Percentiles rank a stretch among this genome's conserved stretches.
Conservation (phyloP, 306 rosid species). For the Pterocarpus santalinus region DNA sequence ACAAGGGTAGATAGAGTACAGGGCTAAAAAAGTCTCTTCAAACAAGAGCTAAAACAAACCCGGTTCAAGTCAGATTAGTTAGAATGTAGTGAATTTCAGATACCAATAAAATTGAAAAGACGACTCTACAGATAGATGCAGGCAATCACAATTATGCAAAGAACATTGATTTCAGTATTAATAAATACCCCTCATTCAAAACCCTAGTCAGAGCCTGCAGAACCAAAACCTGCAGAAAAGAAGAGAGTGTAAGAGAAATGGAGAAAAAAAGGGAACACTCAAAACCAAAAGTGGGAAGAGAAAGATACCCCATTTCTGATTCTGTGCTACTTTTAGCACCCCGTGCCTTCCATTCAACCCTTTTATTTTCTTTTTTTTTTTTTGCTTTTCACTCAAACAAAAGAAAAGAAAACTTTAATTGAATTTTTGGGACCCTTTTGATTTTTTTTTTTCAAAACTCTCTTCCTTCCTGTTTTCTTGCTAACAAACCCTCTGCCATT, state of each 20-base stretch:
- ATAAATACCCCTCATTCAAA: constrained; percentile 71
- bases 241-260: constrained; percentile 40
- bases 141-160: constrained; percentile 61
- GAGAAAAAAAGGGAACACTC: constrained; percentile 11
- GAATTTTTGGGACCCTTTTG: constrained; percentile 7
- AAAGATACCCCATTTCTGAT: constrained; percentile 92
- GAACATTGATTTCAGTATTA: constrained; percentile 73
- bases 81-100: background rate
- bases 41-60: constrained; percentile 32
- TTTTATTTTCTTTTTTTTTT: background rate
- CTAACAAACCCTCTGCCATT: background rate
- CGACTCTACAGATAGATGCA: constrained; percentile 38
- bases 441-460: background rate
- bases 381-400: constrained; percentile 47
- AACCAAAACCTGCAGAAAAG: constrained; percentile 55
- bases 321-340: constrained; percentile 76
- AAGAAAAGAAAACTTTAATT: constrained; percentile 50
- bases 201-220: constrained; percentile 87
- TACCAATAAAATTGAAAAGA: constrained; percentile 43
- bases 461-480: background rate
- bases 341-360: constrained; percentile 66
- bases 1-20: constrained; percentile 57
- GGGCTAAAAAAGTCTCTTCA: constrained; percentile 60
- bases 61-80: background rate
- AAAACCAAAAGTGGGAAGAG: constrained; percentile 68